Base-by-base conservation (phyloP, 2,329 filamentous ascomycete genomes). In the Corinectria fuckeliana region DNA sequence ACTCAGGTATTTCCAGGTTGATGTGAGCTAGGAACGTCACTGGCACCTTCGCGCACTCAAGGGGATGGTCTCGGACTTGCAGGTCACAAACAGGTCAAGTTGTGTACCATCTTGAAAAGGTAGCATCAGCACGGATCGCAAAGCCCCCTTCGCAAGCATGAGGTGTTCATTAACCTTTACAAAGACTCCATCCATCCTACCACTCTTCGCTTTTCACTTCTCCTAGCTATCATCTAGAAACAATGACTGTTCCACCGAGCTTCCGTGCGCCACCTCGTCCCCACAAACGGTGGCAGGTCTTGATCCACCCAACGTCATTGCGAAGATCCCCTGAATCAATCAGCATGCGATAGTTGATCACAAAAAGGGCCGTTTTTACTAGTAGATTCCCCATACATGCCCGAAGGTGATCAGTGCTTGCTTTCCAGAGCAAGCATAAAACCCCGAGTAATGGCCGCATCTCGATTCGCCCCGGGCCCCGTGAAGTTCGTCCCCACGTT, bases 341-440 rank as follows among this genome's bases (percentile, higher is more conserved):
- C 26, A 7, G n/a, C 16, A 50, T 41, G 45, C 41, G 32, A 44
- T 42, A 30, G 32, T 56, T 50, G 41, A 36, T 44, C 7, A 36
- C 9, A 25, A 55, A 56, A 56, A 44, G 53, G 53, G 53, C 53
- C 53, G 53, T 50, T 56, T 56, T 5, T n/a, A n/a, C n/a, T n/a
- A n/a, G n/a, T 36, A 10, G 44, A 38, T 49, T 45, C 32, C 39
- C n/a, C 28, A 39, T 51, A 39, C 38, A n/a, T n/a, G n/a, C 42
- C 21, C 25, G 21, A 42, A 41, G 42, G 13, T n/a, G 21, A 25
- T 42, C 39, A 42, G 14, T 25, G 21, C 20, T 42, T 25, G 21
- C 20, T 42, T 42, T 42, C 20, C 45, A 8, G 49, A 54, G 58
- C 65, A 64, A 55, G 67, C 67, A 69, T 69, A 56, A 69, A 66